These are phyloP conservation scores for Dipteronia dyeriana DNA, from an alignment of 345 rosid species.

Conservation along the genomic window DNA sequence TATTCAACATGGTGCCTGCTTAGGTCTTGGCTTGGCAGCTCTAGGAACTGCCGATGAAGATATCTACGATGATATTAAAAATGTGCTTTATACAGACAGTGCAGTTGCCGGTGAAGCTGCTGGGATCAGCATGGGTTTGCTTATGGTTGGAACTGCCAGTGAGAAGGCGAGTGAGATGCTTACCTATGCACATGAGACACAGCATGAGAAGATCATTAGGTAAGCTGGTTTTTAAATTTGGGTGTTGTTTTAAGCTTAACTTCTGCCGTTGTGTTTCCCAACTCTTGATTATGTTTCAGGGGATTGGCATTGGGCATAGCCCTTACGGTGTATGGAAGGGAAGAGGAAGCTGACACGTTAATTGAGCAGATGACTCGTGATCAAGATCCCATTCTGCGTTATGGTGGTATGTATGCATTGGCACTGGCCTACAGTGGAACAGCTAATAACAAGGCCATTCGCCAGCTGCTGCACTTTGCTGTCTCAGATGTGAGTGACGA, in stretches of 20 bases:
- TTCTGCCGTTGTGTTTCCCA: not conserved
- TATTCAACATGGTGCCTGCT: conserved; percentile 98
- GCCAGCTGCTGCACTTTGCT: conserved; percentile 98
- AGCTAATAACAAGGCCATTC: conserved; percentile 97
- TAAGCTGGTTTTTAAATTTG: conserved; percentile 27
- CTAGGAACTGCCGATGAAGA: conserved; percentile 99
- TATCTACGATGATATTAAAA: conserved; percentile 86
- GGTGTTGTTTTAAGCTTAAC: conserved; percentile 5
- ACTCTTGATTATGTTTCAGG: conserved; percentile 36
- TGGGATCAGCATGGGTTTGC: conserved; percentile 96
- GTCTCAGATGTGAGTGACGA: conserved; percentile 99
- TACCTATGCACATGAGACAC: conserved; percentile 96
- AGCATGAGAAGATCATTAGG: conserved; percentile 98
- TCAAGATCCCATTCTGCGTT: conserved; percentile 96
- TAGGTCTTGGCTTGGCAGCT: conserved; percentile 99
- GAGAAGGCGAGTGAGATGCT: conserved; percentile 99
- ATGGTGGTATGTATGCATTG: conserved; percentile 98
- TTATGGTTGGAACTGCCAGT: conserved; percentile 99
- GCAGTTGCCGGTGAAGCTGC: conserved; percentile 99
- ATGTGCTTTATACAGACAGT: conserved; percentile 83
- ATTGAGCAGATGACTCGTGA: conserved; percentile 99
- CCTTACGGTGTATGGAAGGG: conserved; percentile 96
- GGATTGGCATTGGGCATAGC: conserved; percentile 97
- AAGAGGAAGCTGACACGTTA: conserved; percentile 98
- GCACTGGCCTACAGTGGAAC: conserved; percentile 98